These are phyloP conservation scores for Cercospora beticola DNA, from an alignment of 2,329 filamentous ascomycete genomes.

Conservation along the genomic window DNA sequence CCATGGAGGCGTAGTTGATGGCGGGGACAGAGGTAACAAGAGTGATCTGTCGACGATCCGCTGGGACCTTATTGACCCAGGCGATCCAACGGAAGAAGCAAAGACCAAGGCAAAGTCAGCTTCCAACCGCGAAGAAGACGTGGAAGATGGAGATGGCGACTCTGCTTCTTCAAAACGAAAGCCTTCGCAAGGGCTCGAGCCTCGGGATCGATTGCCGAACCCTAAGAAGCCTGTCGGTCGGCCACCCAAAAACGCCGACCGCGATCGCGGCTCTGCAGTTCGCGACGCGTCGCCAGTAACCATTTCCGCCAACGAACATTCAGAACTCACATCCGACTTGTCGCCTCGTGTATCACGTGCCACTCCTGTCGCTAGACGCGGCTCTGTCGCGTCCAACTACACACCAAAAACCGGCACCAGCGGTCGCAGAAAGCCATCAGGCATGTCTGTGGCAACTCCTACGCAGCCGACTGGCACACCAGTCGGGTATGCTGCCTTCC, in stretches of 20 bases:
- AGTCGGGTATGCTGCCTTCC: slow-evolving; percentile 47
- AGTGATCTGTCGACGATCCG: slow-evolving; percentile 58
- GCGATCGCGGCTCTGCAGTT: slow-evolving; percentile 14
- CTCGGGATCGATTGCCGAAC: background rate
- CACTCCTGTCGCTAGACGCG: slow-evolving; percentile 4
- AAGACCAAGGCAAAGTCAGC: slow-evolving; percentile 20
- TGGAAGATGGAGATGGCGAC: slow-evolving; percentile 13
- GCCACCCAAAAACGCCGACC: slow-evolving; percentile 11
- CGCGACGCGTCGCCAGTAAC: slow-evolving; percentile 11
- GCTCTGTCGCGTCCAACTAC: slow-evolving; percentile 2
- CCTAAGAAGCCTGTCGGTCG: slow-evolving; percentile 8
- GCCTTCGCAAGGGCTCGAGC: background rate
- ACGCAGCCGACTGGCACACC: slow-evolving; percentile 14
- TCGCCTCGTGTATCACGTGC: slow-evolving; percentile 5
- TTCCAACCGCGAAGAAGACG: slow-evolving; percentile 11
- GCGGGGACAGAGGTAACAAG: slow-evolving; percentile 36
- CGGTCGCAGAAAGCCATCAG: background rate
- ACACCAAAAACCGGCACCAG: background rate
- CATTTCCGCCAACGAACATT: slow-evolving; percentile 1
- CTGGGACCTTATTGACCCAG: slow-evolving; percentile 63
- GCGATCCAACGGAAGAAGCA: slow-evolving; percentile 41
- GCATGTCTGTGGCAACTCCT: slow-evolving; percentile 10
- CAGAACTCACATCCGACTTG: slow-evolving; percentile 12
- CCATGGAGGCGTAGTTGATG: slow-evolving; percentile 40
- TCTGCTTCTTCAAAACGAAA: slow-evolving; percentile 31